Evolutionary conservation across 2,329 filamentous ascomycete genomes (phyloP).

Genomic region (Fonsecaea monophora): DNA sequence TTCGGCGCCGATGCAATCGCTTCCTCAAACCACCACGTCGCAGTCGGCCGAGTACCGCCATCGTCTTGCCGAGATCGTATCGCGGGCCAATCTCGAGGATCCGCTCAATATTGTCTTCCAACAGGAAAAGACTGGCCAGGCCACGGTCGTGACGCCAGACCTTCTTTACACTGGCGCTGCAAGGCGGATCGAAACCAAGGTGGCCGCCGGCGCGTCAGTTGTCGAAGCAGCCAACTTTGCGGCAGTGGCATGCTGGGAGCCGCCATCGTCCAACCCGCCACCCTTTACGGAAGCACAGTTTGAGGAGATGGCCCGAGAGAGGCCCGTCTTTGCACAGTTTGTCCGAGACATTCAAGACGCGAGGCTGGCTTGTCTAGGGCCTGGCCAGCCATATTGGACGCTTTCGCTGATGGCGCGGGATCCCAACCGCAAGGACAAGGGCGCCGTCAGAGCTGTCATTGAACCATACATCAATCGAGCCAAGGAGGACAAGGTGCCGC

Average conservation of each 20-base stretch:
- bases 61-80: constrained; percentile 28
- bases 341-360: constrained; percentile 21
- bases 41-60: constrained; percentile 29
- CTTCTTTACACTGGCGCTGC: constrained; percentile 22
- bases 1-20: background rate
- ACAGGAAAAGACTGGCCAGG: constrained; percentile 28
- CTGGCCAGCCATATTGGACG: constrained; percentile 22
- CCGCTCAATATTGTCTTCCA: constrained; percentile 32
- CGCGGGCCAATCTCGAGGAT: constrained; percentile 28
- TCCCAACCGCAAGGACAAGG: constrained; percentile 31
- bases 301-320: constrained; percentile 12
- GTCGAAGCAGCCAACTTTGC: constrained; percentile 34
- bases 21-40: constrained; percentile 23
- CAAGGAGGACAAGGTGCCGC: constrained; percentile 27
- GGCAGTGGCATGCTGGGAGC: constrained; percentile 36
- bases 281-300: constrained; percentile 17
- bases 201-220: constrained; percentile 24
- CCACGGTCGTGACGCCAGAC: constrained; percentile 16
- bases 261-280: constrained; percentile 21
- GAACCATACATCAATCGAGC: constrained; percentile 34
- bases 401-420: constrained; percentile 35
- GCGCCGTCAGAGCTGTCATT: constrained; percentile 37
- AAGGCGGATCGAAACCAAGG: constrained; percentile 26
- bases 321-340: constrained; percentile 29
- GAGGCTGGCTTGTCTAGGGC: constrained; percentile 14